Evolutionary conservation across 176 grass and related monocot species (phyloP).

Genomic region (Cocos nucifera): DNA sequence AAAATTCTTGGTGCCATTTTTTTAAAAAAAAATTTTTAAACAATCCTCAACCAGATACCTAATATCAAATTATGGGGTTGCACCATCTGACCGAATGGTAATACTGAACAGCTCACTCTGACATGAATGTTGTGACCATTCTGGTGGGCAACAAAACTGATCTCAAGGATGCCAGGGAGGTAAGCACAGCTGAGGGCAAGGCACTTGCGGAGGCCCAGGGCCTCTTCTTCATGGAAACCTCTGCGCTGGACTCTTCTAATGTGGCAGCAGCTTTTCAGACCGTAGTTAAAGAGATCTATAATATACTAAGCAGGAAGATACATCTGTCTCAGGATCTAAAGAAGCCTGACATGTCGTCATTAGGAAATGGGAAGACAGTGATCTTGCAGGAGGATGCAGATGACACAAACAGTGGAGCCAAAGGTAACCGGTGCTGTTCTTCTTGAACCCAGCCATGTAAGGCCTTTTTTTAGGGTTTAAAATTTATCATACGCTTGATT

Average conservation of each 20-base stretch:
- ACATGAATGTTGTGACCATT: constrained; percentile 6
- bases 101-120: constrained; percentile 4
- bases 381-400: background rate
- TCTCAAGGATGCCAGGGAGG: constrained; percentile 8
- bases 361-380: constrained; percentile 1
- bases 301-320: constrained; percentile 9
- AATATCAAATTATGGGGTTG: too few species aligned
- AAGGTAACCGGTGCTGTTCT: constrained; percentile 5
- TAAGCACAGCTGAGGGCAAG: constrained; percentile 4
- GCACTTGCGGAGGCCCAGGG: constrained; percentile 6
- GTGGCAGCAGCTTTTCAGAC: constrained; percentile 12
- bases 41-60: too few species aligned
- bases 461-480: too few species aligned
- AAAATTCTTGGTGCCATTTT: too few species aligned
- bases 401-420: background rate
- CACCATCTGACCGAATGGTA: too few species aligned
- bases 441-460: background rate
- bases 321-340: constrained; percentile 1
- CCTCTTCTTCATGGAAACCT: constrained; percentile 21
- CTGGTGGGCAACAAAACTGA: constrained; percentile 18
- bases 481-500: too few species aligned
- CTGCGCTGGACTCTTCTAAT: constrained; percentile 12
- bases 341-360: background rate
- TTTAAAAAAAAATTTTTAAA: too few species aligned
- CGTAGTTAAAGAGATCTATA: constrained; percentile 10